Base-by-base conservation (phyloP, 495 filamentous ascomycete genomes). In the Talaromyces thailandensis region DNA sequence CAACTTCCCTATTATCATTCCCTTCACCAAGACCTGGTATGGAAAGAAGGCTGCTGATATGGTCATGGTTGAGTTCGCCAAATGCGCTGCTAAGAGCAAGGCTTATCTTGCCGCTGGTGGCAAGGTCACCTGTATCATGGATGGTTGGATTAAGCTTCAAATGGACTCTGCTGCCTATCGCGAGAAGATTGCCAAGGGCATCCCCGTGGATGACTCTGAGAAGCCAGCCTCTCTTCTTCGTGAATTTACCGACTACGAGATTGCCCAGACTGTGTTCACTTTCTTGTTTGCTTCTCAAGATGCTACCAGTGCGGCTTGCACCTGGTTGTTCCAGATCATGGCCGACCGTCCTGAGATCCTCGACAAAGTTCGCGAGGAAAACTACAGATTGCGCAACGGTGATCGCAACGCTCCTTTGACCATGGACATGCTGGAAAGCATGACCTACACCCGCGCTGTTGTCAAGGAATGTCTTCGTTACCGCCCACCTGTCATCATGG, bases 271-370 rank as follows among this genome's bases (percentile, higher is more conserved):
- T 9, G 67, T 98, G 64, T 96, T 98, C 79, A 97, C 94, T 61
- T 97, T 98, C 83, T 82, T 98, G 58, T 98, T 98, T 76, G 94
- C 95, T 56, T 96, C 92, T 32, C 94, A 98, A 76, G 94, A 98
- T 73, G 94, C 94, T 60, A 96, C 94, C 61, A 93, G 88, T 73
- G 92, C 90, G 63, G 95, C 95, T 61, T 84, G 82, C 64, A 97
- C 92, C 53, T 98, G 94, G 90, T 76, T 98, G 65, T 96, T 96
- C 84, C 94, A 98, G 74, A 82, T 91, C 67, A 86, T 93, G 81
- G 95, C 95, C 55, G 91, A 98, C 71, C 88, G 92, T 67, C 93
- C 94, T 9, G 95, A 98, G 58, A 78, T 94, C 57, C 79, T 98
- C 58, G 92, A 92, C 68, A 89, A 88, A 69, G 86, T 98, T 31